These are phyloP conservation scores for Geranium brycei DNA, from an alignment of 345 rosid species.

Conservation along the genomic window DNA sequence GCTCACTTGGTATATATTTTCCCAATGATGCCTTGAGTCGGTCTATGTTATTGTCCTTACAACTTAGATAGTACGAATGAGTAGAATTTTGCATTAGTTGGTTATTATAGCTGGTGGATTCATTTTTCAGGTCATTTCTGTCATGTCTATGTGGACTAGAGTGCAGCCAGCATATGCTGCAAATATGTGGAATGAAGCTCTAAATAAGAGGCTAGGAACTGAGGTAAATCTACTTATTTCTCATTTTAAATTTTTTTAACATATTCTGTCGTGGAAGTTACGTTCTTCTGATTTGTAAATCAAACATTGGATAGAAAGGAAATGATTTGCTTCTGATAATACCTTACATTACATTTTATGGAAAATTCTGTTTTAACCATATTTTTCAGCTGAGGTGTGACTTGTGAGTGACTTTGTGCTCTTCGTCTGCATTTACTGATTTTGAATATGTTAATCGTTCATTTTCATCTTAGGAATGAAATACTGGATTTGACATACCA, in stretches of 20 bases:
- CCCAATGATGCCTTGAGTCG: not conserved
- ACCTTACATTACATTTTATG: too few species aligned
- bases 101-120: not conserved
- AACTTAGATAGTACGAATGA: not conserved
- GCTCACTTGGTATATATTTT: constrained; percentile 80
- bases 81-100: not conserved
- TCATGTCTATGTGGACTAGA: constrained; percentile 97
- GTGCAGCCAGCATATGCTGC: constrained; percentile 97
- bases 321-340: too few species aligned
- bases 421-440: too few species aligned
- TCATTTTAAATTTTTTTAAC: not conserved
- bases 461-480: too few species aligned
- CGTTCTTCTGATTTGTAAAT: too few species aligned
- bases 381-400: too few species aligned
- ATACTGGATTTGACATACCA: too few species aligned
- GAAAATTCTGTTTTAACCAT: too few species aligned
- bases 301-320: too few species aligned
- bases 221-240: constrained; percentile 36
- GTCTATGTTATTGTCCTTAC: not conserved
- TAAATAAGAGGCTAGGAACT: constrained; percentile 83
- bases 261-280: not conserved
- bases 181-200: constrained; percentile 98
- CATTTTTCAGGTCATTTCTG: constrained; percentile 62
- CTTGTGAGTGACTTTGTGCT: too few species aligned
- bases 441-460: too few species aligned